Evolutionary conservation across 78 protist species (phyloP).

Genomic region (Mastigamoeba balamuthi): DNA sequence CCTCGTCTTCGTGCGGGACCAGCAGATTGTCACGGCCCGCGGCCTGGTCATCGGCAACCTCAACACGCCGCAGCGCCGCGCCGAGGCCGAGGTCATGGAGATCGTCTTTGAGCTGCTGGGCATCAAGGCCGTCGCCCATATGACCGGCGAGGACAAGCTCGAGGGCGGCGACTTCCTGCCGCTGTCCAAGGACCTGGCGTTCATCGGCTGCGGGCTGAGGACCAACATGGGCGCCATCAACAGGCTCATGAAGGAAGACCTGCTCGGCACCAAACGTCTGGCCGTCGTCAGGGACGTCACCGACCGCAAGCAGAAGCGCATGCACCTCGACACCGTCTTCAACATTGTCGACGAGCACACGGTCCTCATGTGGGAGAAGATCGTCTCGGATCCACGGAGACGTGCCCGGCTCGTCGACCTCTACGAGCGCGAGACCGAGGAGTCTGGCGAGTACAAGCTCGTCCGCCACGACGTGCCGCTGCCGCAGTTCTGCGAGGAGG

Average conservation of each 20-base stretch:
- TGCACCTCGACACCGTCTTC: conserved; percentile 81
- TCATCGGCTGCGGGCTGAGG: conserved; percentile 78
- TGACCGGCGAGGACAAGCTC: conserved; percentile 13
- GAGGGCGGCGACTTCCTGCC: conserved; percentile 83
- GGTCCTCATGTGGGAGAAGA: conserved; percentile 37
- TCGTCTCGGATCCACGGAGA: conserved; percentile 43
- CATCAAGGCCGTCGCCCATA: conserved; percentile 60
- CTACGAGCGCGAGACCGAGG: conserved; percentile 17
- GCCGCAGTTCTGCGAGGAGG: conserved; percentile 23
- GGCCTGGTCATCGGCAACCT: conserved; percentile 69
- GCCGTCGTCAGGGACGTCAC: conserved; percentile 76
- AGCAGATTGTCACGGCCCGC: conserved; percentile 60
- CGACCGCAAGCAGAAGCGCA: conserved; percentile 71
- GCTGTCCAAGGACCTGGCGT: conserved; percentile 48
- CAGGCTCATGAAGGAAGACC: conserved; percentile 55
- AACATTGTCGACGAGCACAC: conserved; percentile 45
- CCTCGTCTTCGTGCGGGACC: conserved; percentile 74
- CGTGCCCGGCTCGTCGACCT: conserved; percentile 60
- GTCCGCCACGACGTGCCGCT: conserved; percentile 41
- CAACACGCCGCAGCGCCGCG: conserved; percentile 57
- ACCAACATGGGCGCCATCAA: conserved; percentile 56
- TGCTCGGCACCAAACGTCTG: conserved; percentile 63
- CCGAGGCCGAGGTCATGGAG: conserved; percentile 67
- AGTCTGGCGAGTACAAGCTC: conserved; percentile 17
- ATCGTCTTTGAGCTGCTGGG: conserved; percentile 64